phyloP scores from a whole-genome alignment of 441 rosid species.

The Adansonia gregorii region DNA sequence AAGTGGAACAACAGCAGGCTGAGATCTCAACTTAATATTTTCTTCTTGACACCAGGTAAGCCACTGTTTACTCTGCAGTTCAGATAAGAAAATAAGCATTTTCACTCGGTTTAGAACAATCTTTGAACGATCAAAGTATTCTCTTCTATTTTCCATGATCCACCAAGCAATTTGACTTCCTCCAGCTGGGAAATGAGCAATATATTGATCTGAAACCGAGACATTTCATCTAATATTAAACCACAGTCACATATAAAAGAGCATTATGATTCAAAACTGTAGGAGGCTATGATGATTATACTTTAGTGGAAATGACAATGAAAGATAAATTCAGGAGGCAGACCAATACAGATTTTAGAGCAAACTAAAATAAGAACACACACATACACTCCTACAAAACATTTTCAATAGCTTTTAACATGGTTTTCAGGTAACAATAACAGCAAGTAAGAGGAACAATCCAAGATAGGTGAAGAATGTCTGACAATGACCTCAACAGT shows the following conservation, averaged over 20 bases:
- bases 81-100: conserved; percentile 81
- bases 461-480: background rate
- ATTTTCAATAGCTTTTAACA: conserved; percentile 9
- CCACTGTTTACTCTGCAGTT: conserved; percentile 86
- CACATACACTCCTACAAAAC: background rate
- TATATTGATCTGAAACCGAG: conserved; percentile 76
- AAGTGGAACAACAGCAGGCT: conserved; percentile 76
- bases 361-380: conserved; percentile 2
- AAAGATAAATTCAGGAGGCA: background rate
- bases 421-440: background rate
- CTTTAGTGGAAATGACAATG: background rate
- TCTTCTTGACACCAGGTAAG: conserved; percentile 90
- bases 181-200: conserved; percentile 84
- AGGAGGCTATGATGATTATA: background rate
- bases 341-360: background rate
- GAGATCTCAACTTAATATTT: conserved; percentile 76
- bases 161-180: conserved; percentile 98
- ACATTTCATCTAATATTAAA: background rate
- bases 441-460: background rate
- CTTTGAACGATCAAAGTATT: conserved; percentile 88
- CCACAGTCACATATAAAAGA: background rate
- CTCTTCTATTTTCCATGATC: conserved; percentile 96
- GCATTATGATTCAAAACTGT: background rate
- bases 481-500: background rate
- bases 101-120: conserved; percentile 79